Base-by-base conservation (phyloP, 805 yeast genomes). In the Nematodospora valgi region DNA sequence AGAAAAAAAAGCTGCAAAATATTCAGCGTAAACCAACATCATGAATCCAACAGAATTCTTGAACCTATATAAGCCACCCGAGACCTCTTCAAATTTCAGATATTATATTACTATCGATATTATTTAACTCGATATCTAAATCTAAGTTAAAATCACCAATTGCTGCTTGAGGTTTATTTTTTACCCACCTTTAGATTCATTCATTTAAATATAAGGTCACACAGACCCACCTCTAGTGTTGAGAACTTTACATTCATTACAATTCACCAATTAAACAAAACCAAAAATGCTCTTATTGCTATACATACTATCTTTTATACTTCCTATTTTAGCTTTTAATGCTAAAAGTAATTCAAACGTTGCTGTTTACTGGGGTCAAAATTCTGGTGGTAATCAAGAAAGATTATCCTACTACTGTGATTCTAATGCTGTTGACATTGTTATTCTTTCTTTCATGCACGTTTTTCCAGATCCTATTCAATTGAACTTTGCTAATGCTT, bases 361-460 rank as follows among this genome's bases (percentile, higher is more conserved):
- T 8, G 61, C 58, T 4, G 53, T 55, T 8, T 55, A 54, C 27
- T 55, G 61, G 61, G 61, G 61, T 7, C 61, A 55, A 39, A 53
- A 52, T 32, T 51, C 61, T 4, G 48, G 43, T 21, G 45, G 43
- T 6, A 30, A 47, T 30, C 80, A 76, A 47, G 60, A 63, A 37
- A 32, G 53, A 17, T 50, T 67, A 46, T 45, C 47, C 24, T 36
- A 54, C 31, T 86, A 86, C 65, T 87, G 96, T 69, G 64, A 68
- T 39, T 68, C 78, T 33, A 74, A 76, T 37, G 71, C 77, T 31
- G 87, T 85, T 17, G 95, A 86, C 48, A 78, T 85, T 35, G 67
- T 82, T 38, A 52, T 88, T 9, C 52, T 88, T 22, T 75, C 96
- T 1, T 89, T 89, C 61, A 57, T 88, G 51, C 60, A 72, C 37